phyloP scores from a whole-genome alignment of 139 green algal species.

The Trebouxia sp. region DNA sequence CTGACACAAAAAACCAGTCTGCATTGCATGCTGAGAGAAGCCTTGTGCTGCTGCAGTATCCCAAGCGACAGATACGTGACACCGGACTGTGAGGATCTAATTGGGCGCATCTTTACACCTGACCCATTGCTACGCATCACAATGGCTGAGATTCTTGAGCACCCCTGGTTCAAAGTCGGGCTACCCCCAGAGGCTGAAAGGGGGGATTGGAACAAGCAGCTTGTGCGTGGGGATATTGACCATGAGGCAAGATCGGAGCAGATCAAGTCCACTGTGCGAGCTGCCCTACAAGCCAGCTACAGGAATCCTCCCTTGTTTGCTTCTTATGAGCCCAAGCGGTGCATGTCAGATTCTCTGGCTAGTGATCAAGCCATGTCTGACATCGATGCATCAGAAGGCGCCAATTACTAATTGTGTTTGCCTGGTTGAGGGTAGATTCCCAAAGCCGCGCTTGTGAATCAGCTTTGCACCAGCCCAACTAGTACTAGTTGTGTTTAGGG shows the following conservation, averaged over 20 bases:
- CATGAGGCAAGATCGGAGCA: not conserved
- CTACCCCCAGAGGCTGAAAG: not conserved
- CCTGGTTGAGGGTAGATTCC: too few relatives aligned
- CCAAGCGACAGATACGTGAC: not conserved
- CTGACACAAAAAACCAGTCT: too few relatives aligned
- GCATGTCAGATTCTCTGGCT: not conserved
- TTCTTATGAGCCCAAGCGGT: not conserved
- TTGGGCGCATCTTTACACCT: constrained; percentile 67
- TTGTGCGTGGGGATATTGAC: not conserved
- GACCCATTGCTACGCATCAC: constrained; percentile 81
- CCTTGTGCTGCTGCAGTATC: too few relatives aligned
- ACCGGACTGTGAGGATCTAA: not conserved
- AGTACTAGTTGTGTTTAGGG: too few relatives aligned
- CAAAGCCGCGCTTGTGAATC: too few relatives aligned
- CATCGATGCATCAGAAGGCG: constrained; percentile 2
- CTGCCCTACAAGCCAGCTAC: not conserved
- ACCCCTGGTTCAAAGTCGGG: constrained; percentile 80
- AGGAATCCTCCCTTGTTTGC: not conserved
- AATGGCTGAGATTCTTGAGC: constrained; percentile 71
- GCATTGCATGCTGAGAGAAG: too few relatives aligned
- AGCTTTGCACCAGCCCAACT: too few relatives aligned
- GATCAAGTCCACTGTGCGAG: not conserved
- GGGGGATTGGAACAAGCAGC: not conserved
- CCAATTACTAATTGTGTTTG: too few relatives aligned
- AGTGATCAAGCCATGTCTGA: not conserved